Conservation (phyloP, 441 rosid genomes). For the Populus hybrid region DNA sequence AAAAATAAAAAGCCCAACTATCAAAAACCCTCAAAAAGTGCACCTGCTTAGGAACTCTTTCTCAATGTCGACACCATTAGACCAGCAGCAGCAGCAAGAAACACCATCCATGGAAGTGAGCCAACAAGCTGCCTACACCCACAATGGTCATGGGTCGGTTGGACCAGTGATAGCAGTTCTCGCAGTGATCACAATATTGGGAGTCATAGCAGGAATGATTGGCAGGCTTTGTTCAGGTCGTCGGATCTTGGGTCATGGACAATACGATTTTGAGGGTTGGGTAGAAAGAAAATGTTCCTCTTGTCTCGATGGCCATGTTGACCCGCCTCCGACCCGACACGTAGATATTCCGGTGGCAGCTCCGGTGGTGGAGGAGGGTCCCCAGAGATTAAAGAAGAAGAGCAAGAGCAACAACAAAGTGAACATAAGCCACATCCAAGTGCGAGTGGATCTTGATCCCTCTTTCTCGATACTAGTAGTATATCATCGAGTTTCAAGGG, state of each 20-base stretch:
- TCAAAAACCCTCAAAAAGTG: slow-evolving; percentile 6
- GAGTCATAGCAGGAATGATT: slow-evolving; percentile 58
- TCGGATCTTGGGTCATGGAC: slow-evolving; percentile 43
- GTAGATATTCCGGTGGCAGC: slow-evolving; percentile 28
- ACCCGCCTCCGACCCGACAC: slow-evolving; percentile 29
- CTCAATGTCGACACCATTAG: slow-evolving; percentile 37
- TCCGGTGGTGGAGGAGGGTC: slow-evolving; percentile 23
- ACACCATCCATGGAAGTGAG: slow-evolving; percentile 14
- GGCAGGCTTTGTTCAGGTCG: slow-evolving; percentile 67
- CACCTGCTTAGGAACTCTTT: not conserved
- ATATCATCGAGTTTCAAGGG: not conserved
- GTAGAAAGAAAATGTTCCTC: slow-evolving; percentile 61
- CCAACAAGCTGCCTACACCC: slow-evolving; percentile 24
- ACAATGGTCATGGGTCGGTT: slow-evolving; percentile 45
- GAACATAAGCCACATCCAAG: slow-evolving; percentile 26
- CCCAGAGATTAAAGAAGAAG: slow-evolving; percentile 6
- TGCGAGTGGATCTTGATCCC: slow-evolving; percentile 24
- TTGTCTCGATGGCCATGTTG: slow-evolving; percentile 51
- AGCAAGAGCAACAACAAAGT: not conserved
- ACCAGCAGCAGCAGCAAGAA: slow-evolving; percentile 33
- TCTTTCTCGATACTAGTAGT: not conserved
- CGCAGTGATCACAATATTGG: slow-evolving; percentile 51
- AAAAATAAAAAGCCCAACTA: not conserved
- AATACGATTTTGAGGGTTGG: slow-evolving; percentile 66
- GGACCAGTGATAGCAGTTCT: slow-evolving; percentile 66